These are phyloP conservation scores for Aspergillus neoniger DNA, from an alignment of 2,329 filamentous ascomycete species.

Conservation along the genomic window DNA sequence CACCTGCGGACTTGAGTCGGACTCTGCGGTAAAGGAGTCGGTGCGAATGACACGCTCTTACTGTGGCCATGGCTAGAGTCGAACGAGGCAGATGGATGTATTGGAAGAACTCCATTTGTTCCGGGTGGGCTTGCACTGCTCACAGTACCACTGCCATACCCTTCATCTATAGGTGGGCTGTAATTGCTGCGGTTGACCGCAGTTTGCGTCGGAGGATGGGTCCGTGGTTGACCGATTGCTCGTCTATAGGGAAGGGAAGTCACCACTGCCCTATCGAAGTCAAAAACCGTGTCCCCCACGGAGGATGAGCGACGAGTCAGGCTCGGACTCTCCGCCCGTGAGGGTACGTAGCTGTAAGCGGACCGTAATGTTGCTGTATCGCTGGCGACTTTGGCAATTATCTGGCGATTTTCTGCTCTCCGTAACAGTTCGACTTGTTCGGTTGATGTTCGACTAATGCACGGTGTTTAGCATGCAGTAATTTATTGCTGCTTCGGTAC, in stretches of 20 bases:
- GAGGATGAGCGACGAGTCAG: constrained; percentile 29
- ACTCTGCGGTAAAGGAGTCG: constrained; percentile 9
- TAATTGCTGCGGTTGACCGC: constrained; percentile 13
- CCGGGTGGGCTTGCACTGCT: constrained; percentile 18
- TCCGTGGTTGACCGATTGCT: constrained; percentile 19
- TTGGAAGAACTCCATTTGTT: constrained; percentile 15
- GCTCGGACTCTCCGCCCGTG: constrained; percentile 29
- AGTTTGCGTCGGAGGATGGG: constrained; percentile 4
- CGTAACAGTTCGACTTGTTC: constrained; percentile 40
- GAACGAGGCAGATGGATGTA: constrained; percentile 19
- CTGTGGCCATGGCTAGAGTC: constrained; percentile 20
- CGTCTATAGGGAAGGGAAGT: constrained; percentile 30
- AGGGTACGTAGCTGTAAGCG: constrained; percentile 28
- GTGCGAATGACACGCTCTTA: constrained; percentile 21
- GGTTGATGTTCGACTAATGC: constrained; percentile 32
- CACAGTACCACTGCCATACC: constrained; percentile 28
- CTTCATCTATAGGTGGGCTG: constrained; percentile 30
- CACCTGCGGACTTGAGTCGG: constrained; percentile 21
- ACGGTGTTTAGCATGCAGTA: constrained; percentile 1
- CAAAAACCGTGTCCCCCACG: constrained; percentile 33
- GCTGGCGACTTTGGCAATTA: constrained; percentile 40
- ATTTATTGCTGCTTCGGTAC: neutral
- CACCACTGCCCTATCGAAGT: constrained; percentile 34
- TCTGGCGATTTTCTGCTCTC: constrained; percentile 33
- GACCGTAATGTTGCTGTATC: constrained; percentile 40